These are phyloP conservation scores for Flaveria bidentis DNA, from an alignment of 129 eudicot species.

Conservation along the genomic window DNA sequence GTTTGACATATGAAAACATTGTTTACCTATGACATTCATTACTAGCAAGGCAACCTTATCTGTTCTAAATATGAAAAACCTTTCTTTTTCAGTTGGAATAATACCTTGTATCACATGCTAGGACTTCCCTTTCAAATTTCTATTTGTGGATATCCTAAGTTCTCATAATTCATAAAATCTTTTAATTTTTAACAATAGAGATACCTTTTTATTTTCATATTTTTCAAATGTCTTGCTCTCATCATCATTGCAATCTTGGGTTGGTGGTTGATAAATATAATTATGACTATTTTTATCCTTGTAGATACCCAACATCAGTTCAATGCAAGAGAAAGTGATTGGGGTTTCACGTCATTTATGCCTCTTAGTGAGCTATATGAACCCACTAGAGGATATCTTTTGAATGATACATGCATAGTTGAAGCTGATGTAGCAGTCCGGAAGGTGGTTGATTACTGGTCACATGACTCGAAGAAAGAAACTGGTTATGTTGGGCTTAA, in stretches of 20 bases:
- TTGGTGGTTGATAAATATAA: slow-evolving; percentile 15
- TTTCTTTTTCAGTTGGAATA: background rate
- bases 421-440: slow-evolving; percentile 96
- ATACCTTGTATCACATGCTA: background rate
- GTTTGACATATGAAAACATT: background rate
- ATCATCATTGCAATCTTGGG: slow-evolving; percentile 10
- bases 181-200: background rate
- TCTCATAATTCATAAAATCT: background rate
- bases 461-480: slow-evolving; percentile 91
- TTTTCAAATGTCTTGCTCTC: slow-evolving; percentile 20
- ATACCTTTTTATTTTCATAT: background rate
- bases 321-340: slow-evolving; percentile 91
- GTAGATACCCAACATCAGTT: slow-evolving; percentile 93
- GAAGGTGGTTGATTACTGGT: slow-evolving; percentile 80
- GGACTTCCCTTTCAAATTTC: background rate
- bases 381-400: slow-evolving; percentile 73
- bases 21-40: too few species aligned
- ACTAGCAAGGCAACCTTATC: background rate
- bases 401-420: slow-evolving; percentile 71
- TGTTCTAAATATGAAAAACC: background rate
- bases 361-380: slow-evolving; percentile 89
- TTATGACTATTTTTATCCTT: slow-evolving; percentile 31
- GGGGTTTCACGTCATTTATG: slow-evolving; percentile 99
- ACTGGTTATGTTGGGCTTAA: slow-evolving; percentile 97
- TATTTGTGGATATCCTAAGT: background rate